A percentile compares a stretch with the other conserved stretches of the same genome.
Evolutionary conservation across 78 protist species (phyloP).

Genomic region (Dictyostelium capitatum): DNA sequence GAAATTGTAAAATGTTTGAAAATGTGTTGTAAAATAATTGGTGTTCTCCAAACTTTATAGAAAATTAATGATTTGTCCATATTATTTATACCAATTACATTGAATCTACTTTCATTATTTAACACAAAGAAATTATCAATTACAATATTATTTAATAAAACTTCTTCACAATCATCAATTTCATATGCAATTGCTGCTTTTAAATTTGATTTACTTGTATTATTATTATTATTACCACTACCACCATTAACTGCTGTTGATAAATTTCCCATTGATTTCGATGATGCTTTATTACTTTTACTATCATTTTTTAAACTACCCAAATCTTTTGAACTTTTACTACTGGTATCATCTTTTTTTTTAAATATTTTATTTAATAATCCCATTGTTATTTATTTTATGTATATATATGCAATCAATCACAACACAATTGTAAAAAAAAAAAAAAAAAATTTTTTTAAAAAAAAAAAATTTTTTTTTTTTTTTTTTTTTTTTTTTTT

Average conservation of each 20-base stretch:
- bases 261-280: neutral
- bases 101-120: neutral
- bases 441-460: neutral
- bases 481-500: neutral
- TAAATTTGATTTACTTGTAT: neutral
- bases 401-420: neutral
- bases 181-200: neutral
- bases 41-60: constrained; percentile 10
- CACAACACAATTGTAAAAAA: neutral
- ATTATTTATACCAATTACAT: neutral
- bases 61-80: neutral
- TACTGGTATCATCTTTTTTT: neutral
- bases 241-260: neutral
- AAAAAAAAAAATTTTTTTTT: neutral
- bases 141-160: constrained; percentile 5
- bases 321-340: neutral
- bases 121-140: constrained; percentile 16
- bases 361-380: constrained; percentile 9
- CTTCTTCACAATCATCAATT: neutral
- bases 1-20: neutral
- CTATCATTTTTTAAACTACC: neutral
- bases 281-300: neutral
- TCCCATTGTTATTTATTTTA: neutral
- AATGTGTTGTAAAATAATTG: neutral
- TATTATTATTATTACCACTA: neutral